Base-by-base conservation (phyloP, 345 rosid genomes). In the Dovyalis caffra region DNA sequence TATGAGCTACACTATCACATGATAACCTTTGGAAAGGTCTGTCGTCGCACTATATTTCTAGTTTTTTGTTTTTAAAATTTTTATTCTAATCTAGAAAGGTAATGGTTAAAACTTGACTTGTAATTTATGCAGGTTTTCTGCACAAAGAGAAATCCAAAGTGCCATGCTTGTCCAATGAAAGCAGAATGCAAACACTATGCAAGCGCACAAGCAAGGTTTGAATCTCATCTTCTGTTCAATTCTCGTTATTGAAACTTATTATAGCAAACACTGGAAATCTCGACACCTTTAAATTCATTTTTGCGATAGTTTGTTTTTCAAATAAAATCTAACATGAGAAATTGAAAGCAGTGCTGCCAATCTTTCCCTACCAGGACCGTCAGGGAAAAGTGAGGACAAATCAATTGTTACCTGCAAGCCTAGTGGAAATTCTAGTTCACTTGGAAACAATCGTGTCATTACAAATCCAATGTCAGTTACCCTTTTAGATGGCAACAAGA, bases 11-110 rank as follows among this genome's bases (percentile, higher is more conserved):
- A 91, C 74, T 91, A 87, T 78, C 98, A 91, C 1, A 68, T 88
- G 83, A 93, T 93, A 74, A 90, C 97, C 23, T 90, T 91, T 74
- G 98, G 97, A 67, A 93, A 93, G 98, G 96, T 93, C 26, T 53
- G 69, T 5, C 38, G 14, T 66, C 8, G 2, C 2, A 20, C 60
- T 9, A 60, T n/a, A 60, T 34, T 34, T 34, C 37, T 34, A 34
- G 37, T 34, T 25, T 34, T 25, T n/a, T 37, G 65, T 6, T 16
- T 60, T 32, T 40, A 7, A 60, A 5, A 4, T 51, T 47, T 6
- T 51, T 2, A 16, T 56, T 51, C 18, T 71, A 47, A 33, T 68
- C 37, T 43, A 18, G 60, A 34, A 26, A 15, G 34, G 16, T 56
- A 10, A 64, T 62, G 21, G 16, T 3, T 10, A 57, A 37, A 18